Evolutionary conservation across 306 rosid genomes (phyloP), one percentile per base, ranked within the genome.

Genomic region (Alnus glutinosa): DNA sequence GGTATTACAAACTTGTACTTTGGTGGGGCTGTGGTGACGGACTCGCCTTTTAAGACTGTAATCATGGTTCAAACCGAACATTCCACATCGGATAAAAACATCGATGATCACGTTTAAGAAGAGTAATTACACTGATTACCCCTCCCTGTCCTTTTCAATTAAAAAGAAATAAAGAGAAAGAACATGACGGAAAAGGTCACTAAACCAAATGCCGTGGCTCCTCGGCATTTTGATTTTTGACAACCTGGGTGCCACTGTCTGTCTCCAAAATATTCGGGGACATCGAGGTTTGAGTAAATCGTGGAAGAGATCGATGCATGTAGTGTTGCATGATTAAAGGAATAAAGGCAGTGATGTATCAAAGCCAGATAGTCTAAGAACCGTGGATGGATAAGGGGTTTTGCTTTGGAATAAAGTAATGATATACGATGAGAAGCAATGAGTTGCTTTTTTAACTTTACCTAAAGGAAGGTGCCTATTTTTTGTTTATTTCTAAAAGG

Each of bases 361-460:
- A 10, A 59, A 42, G 46, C 7, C 46, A 42, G 32, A 55, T 12
- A 2, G 66, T 70, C 58, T 23, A 70, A 14, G 72, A 58, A 69
- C 3, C 28, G 59, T 70, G 76, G 76, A 78, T 49, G 44, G 57
- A 57, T 32, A 3, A 55, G 59, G 36, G 61, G 48, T 75, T 78
- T 78, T 39, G 44, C 76, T 70, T 78, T 47, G 75, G 55, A 52
- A 70, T 64, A 46, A 78, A 78, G 76, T 55, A 57, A 78, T 55
- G 72, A 47, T 68, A 47, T 68, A 70, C 55, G 55, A 28, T 78
- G 49, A 7, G 28, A 50, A 47, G 67, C 13, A 68, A 67, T 18
- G 68, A 18, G 58, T 19, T 42, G 75, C 66, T 59, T 59, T 59
- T 15, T 28, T 59, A 23, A 59, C 66, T 30, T 59, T 59, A 28